Percentiles rank a stretch among this genome's conserved stretches.
These are phyloP conservation scores for Citrus sp. DNA, from an alignment of 345 rosid genomes.

Conservation along the genomic window DNA sequence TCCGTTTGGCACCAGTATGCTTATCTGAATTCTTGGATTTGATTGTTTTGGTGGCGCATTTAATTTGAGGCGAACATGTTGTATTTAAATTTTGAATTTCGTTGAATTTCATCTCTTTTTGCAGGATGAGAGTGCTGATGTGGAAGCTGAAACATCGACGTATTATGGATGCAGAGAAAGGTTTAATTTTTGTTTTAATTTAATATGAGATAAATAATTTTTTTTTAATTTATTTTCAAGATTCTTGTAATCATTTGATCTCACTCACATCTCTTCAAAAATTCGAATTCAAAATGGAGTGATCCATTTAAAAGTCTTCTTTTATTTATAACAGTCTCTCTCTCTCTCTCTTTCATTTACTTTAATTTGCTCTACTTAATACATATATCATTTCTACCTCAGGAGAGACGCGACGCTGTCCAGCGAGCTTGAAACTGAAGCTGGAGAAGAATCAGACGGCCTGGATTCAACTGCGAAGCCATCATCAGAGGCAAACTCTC, in stretches of 20 bases:
- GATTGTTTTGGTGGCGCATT: conserved; percentile 21
- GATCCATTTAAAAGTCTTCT: too few relatives aligned
- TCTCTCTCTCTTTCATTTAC: neutral
- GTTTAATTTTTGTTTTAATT: conserved; percentile 17
- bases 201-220: neutral
- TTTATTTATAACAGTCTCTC: neutral
- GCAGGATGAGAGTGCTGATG: conserved; percentile 50
- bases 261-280: conserved; percentile 5
- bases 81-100: conserved; percentile 8
- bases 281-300: conserved; percentile 27
- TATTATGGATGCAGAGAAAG: conserved; percentile 37
- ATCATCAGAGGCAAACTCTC: conserved; percentile 36
- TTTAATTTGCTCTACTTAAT: neutral
- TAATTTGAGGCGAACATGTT: conserved; percentile 8
- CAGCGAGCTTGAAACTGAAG: conserved; percentile 29
- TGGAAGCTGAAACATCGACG: conserved; percentile 54
- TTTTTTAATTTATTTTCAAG: neutral
- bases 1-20: neutral
- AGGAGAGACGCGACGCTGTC: conserved; percentile 44
- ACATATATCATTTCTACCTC: neutral
- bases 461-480: conserved; percentile 33
- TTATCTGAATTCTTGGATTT: conserved; percentile 17
- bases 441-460: conserved; percentile 23
- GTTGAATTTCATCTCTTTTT: conserved; percentile 10
- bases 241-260: neutral